Evolutionary conservation across 2,329 filamentous ascomycete species (phyloP), one percentile per base, ranked within the genome.

Genomic region (Lojkania enalia): DNA sequence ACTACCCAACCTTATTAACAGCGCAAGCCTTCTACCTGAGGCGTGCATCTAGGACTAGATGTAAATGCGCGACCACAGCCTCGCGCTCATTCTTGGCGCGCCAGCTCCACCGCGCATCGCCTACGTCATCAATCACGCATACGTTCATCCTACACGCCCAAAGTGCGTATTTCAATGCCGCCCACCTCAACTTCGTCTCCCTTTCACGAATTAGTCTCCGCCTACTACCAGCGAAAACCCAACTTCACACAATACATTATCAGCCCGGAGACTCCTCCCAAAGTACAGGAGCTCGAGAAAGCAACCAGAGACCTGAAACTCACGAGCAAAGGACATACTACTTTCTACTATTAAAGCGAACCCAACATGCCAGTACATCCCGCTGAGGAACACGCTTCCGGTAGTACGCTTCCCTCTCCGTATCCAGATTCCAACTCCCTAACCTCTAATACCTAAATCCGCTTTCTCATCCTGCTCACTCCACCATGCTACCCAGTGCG

Each of bases 311-410:
- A 38, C 12, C 13, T 21, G 30, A 35, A 15, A 15, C 13, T 35
- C 36, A 16, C 7, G 9, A 15, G 6, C 30, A 9, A 16, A 33
- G 23, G n/a, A n/a, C 23, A 27, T 7, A 7, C 23, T n/a, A 27
- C 7, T 7, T 7, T 27, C 23, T 7, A n/a, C 23, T 7, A 27
- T 7, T 7, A 27, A 27, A 27, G 23, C 23, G n/a, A 46, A 16
- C n/a, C 23, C 31, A 46, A 20, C 21, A 74, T 74, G 72, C 72
- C 72, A 43, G 64, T 66, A 51, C 69, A 71, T 52, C 67, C 69
- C 40, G 64, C 67, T 52, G 71, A 74, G 55, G 70, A 74, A 48
- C 59, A 62, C 40, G 58, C 69, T 39, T 49, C 50, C 39, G 66
- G 70, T 42, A 68, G 71, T 74, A 64, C 37, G 70, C 68, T 7